Evolutionary conservation across 2,329 filamentous ascomycete genomes (phyloP).

Genomic region (Trichoderma arundinaceum): DNA sequence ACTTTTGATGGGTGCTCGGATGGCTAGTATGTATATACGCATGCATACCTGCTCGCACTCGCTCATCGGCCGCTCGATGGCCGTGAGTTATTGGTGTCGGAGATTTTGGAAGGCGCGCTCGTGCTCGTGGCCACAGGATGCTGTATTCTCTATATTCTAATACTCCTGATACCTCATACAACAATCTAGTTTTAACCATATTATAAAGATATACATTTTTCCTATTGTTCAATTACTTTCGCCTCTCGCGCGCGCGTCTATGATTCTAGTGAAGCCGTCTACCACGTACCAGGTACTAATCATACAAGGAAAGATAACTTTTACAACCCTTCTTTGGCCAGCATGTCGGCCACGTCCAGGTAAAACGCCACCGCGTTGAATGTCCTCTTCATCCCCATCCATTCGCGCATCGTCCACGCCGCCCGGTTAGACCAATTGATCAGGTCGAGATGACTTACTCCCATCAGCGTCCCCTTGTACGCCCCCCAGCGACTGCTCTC

Average conservation of each 20-base stretch:
- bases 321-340: conserved; percentile 67
- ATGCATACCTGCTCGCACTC: conserved; percentile 9
- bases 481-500: conserved; percentile 65
- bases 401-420: conserved; percentile 58
- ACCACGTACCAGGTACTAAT: not conserved
- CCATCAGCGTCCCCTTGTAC: conserved; percentile 67
- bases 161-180: conserved; percentile 37
- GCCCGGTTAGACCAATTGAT: conserved; percentile 72
- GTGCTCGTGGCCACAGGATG: conserved; percentile 35
- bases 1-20: conserved; percentile 18
- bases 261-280: conserved; percentile 4
- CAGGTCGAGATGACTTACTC: conserved; percentile 67
- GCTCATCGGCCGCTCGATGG: not conserved
- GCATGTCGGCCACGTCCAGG: conserved; percentile 70
- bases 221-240: conserved; percentile 16
- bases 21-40: conserved; percentile 25
- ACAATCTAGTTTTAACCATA: conserved; percentile 31
- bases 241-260: not conserved
- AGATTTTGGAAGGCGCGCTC: conserved; percentile 31
- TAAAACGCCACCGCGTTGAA: conserved; percentile 74
- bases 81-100: conserved; percentile 20
- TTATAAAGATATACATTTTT: conserved; percentile 23
- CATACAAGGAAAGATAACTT: not conserved
- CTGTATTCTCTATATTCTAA: conserved; percentile 39
- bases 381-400: conserved; percentile 59